phyloP scores from a whole-genome alignment of 331 rosid genomes.

The Rhamnella rubrinervis region DNA sequence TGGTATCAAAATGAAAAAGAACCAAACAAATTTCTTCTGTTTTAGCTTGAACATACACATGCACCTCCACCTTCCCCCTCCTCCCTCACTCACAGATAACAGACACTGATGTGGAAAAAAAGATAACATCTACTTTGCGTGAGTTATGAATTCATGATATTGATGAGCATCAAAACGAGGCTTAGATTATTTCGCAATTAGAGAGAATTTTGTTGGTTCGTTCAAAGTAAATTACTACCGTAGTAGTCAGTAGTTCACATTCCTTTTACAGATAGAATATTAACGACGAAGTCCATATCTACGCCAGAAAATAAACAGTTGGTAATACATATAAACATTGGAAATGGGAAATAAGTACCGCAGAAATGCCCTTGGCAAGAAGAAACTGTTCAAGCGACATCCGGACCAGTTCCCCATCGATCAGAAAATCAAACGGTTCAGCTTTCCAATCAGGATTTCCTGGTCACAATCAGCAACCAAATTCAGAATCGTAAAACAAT shows the following conservation, averaged over 20 bases:
- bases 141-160: not conserved
- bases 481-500: not conserved
- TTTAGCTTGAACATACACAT: not conserved
- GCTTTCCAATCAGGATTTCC: conserved; percentile 52
- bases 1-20: not conserved
- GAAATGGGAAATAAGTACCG: conserved; percentile 39
- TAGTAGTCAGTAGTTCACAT: not conserved
- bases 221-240: not conserved
- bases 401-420: conserved; percentile 83
- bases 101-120: not conserved
- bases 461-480: conserved; percentile 12
- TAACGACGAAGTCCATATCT: not conserved
- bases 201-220: not conserved
- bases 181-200: not conserved
- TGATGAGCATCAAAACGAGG: not conserved
- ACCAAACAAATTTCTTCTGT: not conserved
- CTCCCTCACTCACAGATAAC: not conserved
- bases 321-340: not conserved
- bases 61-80: not conserved
- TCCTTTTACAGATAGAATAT: not conserved
- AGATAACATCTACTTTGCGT: not conserved
- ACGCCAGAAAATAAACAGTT: not conserved
- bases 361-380: conserved; percentile 77
- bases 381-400: conserved; percentile 87
- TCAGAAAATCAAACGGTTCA: conserved; percentile 83